Percentiles rank a stretch among this genome's conserved stretches.
These are phyloP conservation scores for Phoenix roebelenii DNA, from an alignment of 176 grass and related monocot species.

Conservation along the genomic window DNA sequence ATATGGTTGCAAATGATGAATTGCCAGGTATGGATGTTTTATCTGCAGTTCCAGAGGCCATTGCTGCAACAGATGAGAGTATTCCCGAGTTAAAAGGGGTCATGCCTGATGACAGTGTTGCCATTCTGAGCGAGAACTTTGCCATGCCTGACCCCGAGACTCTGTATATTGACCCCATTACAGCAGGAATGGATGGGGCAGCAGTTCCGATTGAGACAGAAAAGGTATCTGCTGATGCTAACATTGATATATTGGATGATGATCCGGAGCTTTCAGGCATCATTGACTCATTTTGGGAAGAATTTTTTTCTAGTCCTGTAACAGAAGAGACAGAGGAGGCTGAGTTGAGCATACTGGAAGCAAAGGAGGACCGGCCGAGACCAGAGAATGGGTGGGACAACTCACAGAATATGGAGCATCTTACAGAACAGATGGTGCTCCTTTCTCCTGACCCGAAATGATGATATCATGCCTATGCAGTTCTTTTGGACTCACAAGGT, in stretches of 20 bases:
- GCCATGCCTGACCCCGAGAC: conserved; percentile 48
- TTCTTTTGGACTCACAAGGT: background rate
- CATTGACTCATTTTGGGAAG: conserved; percentile 88
- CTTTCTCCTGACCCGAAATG: conserved; percentile 53
- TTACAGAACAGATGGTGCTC: conserved; percentile 90
- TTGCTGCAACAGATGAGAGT: conserved; percentile 30
- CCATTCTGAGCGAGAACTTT: conserved; percentile 37
- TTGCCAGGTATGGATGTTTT: conserved; percentile 25
- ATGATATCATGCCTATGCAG: conserved; percentile 11
- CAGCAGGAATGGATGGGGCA: conserved; percentile 36
- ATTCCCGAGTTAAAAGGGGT: conserved; percentile 47
- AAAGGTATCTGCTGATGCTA: conserved; percentile 25
- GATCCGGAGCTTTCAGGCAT: conserved; percentile 69
- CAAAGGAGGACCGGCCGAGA: conserved; percentile 24
- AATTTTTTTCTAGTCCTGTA: conserved; percentile 68
- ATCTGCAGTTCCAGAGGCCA: conserved; percentile 33
- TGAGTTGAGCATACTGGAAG: conserved; percentile 39
- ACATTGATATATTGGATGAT: conserved; percentile 18
- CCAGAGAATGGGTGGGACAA: conserved; percentile 39
- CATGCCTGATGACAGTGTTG: conserved; percentile 24
- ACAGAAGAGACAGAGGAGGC: conserved; percentile 54
- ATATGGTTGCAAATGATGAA: conserved; percentile 17
- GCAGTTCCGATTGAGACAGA: conserved; percentile 60
- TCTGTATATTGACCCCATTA: conserved; percentile 32
- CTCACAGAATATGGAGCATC: conserved; percentile 38